Base-by-base conservation (phyloP, 257 asterid species). In the Cinchona pubescens region DNA sequence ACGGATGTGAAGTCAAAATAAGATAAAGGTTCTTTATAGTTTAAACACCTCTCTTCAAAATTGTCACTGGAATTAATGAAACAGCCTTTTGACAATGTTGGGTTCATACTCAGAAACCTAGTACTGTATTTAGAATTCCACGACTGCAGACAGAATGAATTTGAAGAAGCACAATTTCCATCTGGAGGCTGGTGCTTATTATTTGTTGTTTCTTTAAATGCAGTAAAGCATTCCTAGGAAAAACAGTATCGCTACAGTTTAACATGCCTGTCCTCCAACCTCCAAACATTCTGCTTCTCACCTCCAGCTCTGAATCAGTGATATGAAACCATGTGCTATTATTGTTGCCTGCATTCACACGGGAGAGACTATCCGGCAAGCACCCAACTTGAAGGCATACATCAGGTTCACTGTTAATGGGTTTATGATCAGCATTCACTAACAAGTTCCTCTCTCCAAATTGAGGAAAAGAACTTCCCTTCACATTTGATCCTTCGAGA, bases 1-100 rank as follows among this genome's bases (percentile, higher is more conserved):
- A 95, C 89, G 67, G 87, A 84, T 78, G 96, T 80, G 79, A 95
- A 95, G 83, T 92, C 96, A 85, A 89, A 89, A 82, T 55, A 80
- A 45, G 90, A 75, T 59, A 69, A 77, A 69, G 85, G 65, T 81
- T 69, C 74, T 71, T 76, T 82, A 82, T 72, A 82, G 79, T 80
- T 82, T 74, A 81, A 82, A 66, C 63, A 75, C 30, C 78, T 83
- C 76, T 87, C 87, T 75, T 80, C 85, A 40, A 43, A 49, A 79
- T 80, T 78, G 72, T 84, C 75, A 84, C 80, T 83, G 72, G 71
- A 82, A 75, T 82, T 82, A 32, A 79, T 76, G 74, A 86, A 83
- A 75, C 83, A 79, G 69, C 80, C 74, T 85, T 83, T 84, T 46
- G 84, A 80, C 82, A 83, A 77, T 64, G 75, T 66, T 29, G 97